Conservation (phyloP, 2,329 filamentous ascomycete genomes). For the Fusarium metavorans region DNA sequence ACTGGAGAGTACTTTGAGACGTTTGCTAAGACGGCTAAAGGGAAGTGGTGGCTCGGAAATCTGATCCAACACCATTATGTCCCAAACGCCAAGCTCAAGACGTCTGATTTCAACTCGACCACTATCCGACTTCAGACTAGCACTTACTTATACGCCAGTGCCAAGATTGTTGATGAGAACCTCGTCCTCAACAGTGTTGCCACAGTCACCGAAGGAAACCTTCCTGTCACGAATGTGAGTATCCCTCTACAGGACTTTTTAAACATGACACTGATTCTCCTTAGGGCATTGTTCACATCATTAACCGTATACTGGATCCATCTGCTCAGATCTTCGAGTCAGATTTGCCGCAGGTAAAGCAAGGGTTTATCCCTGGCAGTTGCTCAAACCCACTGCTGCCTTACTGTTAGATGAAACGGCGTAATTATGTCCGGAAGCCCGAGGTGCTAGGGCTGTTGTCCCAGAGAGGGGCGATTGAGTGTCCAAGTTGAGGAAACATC, state of each 20-base stretch:
- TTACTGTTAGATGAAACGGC: not conserved
- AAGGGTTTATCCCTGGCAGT: not conserved
- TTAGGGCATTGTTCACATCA: not conserved
- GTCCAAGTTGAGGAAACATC: not conserved
- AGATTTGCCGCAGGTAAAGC: not conserved
- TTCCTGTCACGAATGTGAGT: not conserved
- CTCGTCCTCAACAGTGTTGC: not conserved
- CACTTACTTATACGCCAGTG: not conserved
- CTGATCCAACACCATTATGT: not conserved
- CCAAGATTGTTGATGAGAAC: not conserved
- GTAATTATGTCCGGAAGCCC: not conserved
- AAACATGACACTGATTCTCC: not conserved
- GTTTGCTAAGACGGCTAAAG: not conserved
- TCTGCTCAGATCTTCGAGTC: not conserved
- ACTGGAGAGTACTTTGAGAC: not conserved
- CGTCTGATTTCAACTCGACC: not conserved
- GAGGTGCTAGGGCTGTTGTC: not conserved
- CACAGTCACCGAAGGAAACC: not conserved
- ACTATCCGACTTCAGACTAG: not conserved
- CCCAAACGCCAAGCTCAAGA: not conserved
- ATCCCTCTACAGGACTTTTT: fast-evolving
- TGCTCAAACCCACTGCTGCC: not conserved
- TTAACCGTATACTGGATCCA: not conserved
- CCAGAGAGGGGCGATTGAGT: not conserved
- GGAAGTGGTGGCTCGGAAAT: constrained; percentile 2